A percentile compares a stretch with the other conserved stretches of the same genome.
phyloP scores from a whole-genome alignment of 2,329 filamentous ascomycete species.

The Clonostachys chloroleuca region DNA sequence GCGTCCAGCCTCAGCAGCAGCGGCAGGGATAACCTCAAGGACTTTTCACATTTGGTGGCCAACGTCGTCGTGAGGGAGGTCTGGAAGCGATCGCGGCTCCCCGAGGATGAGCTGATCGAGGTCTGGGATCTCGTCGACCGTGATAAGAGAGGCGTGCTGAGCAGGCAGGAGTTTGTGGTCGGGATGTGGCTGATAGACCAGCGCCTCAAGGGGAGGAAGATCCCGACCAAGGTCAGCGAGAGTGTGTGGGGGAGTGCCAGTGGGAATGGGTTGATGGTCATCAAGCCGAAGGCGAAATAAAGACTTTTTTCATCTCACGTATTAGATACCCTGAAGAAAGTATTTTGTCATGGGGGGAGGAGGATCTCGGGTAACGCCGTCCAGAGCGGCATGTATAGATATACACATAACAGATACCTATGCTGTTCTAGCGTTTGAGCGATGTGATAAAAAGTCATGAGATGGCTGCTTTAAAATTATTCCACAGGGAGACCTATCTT shows the following conservation, averaged over 20 bases:
- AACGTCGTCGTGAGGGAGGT: slow-evolving; percentile 70
- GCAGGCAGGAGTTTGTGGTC: slow-evolving; percentile 72
- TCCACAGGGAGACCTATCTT: no score
- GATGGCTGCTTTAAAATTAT: no score
- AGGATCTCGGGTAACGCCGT: no score
- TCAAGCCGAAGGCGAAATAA: no score
- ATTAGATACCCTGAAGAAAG: no score
- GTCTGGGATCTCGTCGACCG: slow-evolving; percentile 74
- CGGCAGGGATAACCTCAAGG: slow-evolving; percentile 21
- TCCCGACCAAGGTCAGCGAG: slow-evolving; percentile 65
- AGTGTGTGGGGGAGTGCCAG: slow-evolving; percentile 67
- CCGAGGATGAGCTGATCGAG: slow-evolving; percentile 63
- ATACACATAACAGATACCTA: no score
- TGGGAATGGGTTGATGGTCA: no score
- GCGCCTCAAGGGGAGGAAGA: slow-evolving; percentile 72
- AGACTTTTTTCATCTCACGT: neutral
- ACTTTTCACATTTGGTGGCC: slow-evolving; percentile 59
- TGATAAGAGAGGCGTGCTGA: slow-evolving; percentile 47
- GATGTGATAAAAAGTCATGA: no score
- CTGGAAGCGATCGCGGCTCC: slow-evolving; percentile 68
- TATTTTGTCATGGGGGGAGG: no score
- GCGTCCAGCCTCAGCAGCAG: neutral
- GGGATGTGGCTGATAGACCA: slow-evolving; percentile 82
- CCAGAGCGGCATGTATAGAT: no score
- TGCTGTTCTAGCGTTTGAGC: no score